Evolutionary conservation across 352 stramenopile species (phyloP).

Genomic region (Pythium phragmiticola): DNA sequence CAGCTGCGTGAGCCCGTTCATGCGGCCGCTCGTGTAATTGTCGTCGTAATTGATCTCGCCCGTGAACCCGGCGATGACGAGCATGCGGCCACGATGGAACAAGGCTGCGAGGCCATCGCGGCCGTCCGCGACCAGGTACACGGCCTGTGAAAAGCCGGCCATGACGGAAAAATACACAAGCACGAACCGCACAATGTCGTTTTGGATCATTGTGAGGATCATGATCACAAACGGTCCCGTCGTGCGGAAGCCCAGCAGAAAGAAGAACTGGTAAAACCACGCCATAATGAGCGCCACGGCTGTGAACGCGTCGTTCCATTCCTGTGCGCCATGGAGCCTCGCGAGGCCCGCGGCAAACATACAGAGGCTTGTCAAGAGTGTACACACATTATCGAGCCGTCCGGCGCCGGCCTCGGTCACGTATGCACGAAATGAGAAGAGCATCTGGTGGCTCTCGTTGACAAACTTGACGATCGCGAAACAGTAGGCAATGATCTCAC

Average conservation of each 20-base stretch:
- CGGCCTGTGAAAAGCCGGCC: slow-evolving; percentile 48
- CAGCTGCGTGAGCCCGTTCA: slow-evolving; percentile 47
- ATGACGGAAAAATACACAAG: slow-evolving; percentile 57
- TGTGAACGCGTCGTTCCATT: slow-evolving; percentile 43
- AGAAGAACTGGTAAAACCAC: slow-evolving; percentile 71
- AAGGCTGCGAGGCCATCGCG: slow-evolving; percentile 31
- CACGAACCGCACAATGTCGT: slow-evolving; percentile 59
- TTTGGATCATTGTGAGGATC: slow-evolving; percentile 62
- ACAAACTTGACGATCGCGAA: slow-evolving; percentile 45
- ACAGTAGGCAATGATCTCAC: slow-evolving; percentile 30
- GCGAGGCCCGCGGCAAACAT: slow-evolving; percentile 30
- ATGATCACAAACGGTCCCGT: slow-evolving; percentile 70
- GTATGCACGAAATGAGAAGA: slow-evolving; percentile 44
- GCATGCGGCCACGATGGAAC: slow-evolving; percentile 45
- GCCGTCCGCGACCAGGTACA: slow-evolving; percentile 56
- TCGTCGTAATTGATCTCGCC: slow-evolving; percentile 64
- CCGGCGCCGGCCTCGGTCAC: slow-evolving; percentile 41
- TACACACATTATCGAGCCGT: slow-evolving; percentile 45
- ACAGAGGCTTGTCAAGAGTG: too few relatives aligned
- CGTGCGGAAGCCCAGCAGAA: slow-evolving; percentile 57
- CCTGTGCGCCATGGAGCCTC: slow-evolving; percentile 21
- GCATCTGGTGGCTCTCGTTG: slow-evolving; percentile 52
- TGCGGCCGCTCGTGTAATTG: slow-evolving; percentile 43
- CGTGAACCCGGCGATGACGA: slow-evolving; percentile 57
- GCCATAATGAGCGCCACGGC: slow-evolving; percentile 50